Evolutionary conservation across 129 eudicot genomes (phyloP).

Genomic region (Flaveria brownii): DNA sequence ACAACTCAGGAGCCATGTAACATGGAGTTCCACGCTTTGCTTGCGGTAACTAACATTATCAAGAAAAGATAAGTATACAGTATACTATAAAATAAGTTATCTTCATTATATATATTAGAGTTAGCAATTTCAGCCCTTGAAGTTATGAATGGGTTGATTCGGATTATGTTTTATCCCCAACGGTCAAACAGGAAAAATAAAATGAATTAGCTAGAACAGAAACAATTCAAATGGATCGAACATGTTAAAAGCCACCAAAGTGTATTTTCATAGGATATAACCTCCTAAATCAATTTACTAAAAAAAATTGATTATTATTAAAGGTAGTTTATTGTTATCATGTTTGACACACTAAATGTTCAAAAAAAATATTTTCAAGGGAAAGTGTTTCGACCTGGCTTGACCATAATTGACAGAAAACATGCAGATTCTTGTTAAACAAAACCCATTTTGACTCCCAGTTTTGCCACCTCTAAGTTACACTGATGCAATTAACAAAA

Average conservation of each 20-base stretch:
- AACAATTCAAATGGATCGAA: background rate
- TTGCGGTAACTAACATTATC: conserved; percentile 76
- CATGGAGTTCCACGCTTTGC: conserved; percentile 98
- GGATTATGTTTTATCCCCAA: background rate
- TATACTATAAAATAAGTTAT: conserved; percentile 5
- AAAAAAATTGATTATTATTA: background rate
- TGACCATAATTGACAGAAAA: background rate
- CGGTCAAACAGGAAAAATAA: conserved; percentile 3
- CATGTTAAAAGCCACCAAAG: background rate
- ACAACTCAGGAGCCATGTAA: conserved; percentile 99
- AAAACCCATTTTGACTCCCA: background rate
- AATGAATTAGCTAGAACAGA: background rate
- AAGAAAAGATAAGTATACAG: conserved; percentile 8
- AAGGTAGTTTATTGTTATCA: conserved; percentile 1
- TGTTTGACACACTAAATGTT: background rate
- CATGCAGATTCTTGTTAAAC: background rate
- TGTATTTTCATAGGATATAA: background rate
- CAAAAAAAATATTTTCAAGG: background rate
- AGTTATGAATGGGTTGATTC: background rate
- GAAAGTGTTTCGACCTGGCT: background rate
- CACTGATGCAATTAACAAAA: background rate
- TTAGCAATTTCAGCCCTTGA: background rate
- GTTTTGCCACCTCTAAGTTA: conserved; percentile 6
- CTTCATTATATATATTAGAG: background rate
- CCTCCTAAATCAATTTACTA: background rate